Percentiles rank a stretch among this genome's conserved stretches.
Evolutionary conservation across 306 rosid species (phyloP).

Genomic region (Ceratonia siliqua): DNA sequence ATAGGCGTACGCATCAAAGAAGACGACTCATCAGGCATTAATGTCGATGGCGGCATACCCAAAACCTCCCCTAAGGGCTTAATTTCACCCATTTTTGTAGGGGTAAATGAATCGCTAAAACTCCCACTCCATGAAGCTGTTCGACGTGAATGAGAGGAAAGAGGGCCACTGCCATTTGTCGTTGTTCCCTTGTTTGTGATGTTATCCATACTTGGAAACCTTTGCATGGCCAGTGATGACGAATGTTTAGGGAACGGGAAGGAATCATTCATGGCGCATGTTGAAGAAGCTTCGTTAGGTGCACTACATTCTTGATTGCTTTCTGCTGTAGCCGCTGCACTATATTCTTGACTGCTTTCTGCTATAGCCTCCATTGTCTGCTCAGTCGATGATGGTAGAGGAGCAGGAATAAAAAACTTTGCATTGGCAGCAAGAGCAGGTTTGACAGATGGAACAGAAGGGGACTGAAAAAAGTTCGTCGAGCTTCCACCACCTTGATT

Average conservation of each 20-base stretch:
- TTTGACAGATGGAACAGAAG: conserved; percentile 65
- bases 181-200: conserved; percentile 44
- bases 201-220: conserved; percentile 71
- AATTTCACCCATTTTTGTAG: conserved; percentile 40
- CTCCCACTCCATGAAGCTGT: conserved; percentile 87
- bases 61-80: conserved; percentile 53
- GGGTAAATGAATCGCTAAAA: conserved; percentile 52
- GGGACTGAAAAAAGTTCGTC: conserved; percentile 70
- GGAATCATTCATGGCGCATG: conserved; percentile 49
- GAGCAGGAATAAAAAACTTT: conserved; percentile 78
- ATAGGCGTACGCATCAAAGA: conserved; percentile 37
- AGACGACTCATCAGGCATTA: conserved; percentile 45
- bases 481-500: conserved; percentile 78
- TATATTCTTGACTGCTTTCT: conserved; percentile 64
- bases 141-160: conserved; percentile 59
- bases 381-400: conserved; percentile 51
- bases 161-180: conserved; percentile 25
- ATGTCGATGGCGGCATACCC: conserved; percentile 54
- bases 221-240: conserved; percentile 44
- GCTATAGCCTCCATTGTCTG: conserved; percentile 59
- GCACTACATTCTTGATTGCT: conserved; percentile 55
- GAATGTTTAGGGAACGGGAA: conserved; percentile 42
- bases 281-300: conserved; percentile 45
- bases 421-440: conserved; percentile 65
- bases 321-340: no score